A percentile compares a stretch with the other conserved stretches of the same genome.
Conservation (phyloP, 2,329 filamentous ascomycete genomes). For the Cryphonectria parasitica region DNA sequence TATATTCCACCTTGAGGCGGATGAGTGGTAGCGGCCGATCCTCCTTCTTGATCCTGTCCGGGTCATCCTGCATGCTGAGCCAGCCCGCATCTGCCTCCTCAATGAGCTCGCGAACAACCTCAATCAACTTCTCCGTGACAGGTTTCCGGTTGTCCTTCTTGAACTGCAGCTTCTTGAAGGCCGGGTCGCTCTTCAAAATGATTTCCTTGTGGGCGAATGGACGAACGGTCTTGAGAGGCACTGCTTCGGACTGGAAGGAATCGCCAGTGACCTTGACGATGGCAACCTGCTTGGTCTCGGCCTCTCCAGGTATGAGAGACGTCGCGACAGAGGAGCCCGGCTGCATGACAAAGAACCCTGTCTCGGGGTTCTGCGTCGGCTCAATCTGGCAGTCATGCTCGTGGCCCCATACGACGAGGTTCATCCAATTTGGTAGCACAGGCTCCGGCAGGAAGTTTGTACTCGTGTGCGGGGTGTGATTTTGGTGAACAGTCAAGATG, state of each 20-base stretch:
- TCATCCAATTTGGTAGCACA: conserved; percentile 87
- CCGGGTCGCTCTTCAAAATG: conserved; percentile 72
- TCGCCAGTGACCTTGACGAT: conserved; percentile 83
- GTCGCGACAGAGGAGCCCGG: conserved; percentile 96
- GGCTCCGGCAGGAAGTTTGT: conserved; percentile 95
- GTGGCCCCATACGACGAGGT: conserved; percentile 91
- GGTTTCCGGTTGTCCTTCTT: conserved; percentile 82
- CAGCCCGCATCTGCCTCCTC: conserved; percentile 81
- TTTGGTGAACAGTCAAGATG: conserved; percentile 91
- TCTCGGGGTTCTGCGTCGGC: conserved; percentile 80
- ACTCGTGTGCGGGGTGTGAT: conserved; percentile 88
- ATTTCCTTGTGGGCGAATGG: conserved; percentile 90
- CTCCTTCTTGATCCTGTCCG: conserved; percentile 60
- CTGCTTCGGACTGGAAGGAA: conserved; percentile 77
- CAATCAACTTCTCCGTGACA: conserved; percentile 75
- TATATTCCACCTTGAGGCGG: conserved; percentile 88
- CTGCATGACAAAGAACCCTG: conserved; percentile 93
- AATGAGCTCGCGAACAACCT: conserved; percentile 84
- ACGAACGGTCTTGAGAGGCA: conserved; percentile 84
- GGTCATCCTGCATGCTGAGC: conserved; percentile 73
- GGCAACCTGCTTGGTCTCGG: conserved; percentile 87
- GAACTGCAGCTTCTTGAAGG: conserved; percentile 77
- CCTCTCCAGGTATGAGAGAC: conserved; percentile 86
- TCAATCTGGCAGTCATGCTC: conserved; percentile 96
- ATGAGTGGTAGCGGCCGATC: conserved; percentile 79